Evolutionary conservation across 1,284 basidiomycete species (phyloP).

Genomic region (Austropuccinia psidii): DNA sequence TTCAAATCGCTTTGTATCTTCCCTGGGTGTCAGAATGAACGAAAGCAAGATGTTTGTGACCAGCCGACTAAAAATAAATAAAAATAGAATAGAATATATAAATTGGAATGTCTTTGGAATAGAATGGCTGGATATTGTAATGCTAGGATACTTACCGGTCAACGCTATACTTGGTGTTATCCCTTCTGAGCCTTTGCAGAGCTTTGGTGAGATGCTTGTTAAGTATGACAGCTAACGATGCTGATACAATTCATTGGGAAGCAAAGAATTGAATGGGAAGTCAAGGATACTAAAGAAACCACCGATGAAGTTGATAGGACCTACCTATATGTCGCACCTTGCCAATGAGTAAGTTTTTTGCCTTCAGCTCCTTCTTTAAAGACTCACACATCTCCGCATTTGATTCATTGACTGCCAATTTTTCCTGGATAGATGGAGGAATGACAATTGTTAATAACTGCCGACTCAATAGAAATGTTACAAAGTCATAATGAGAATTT

Average conservation of each 20-base stretch:
- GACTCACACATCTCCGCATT: conserved; percentile 61
- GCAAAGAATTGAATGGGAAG: too few species aligned
- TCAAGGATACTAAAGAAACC: neutral
- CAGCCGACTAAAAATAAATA: conserved; percentile 61
- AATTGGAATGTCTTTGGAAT: too few species aligned
- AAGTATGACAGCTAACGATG: conserved; percentile 79
- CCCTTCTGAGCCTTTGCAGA: conserved; percentile 77
- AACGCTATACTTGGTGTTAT: conserved; percentile 77
- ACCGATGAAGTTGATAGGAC: conserved; percentile 38
- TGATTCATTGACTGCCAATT: conserved; percentile 64
- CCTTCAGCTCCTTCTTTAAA: conserved; percentile 82
- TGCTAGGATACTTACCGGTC: conserved; percentile 57
- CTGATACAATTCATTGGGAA: too few species aligned
- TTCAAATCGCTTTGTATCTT: conserved; percentile 90
- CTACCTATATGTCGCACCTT: conserved; percentile 89
- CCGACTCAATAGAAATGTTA: too few species aligned
- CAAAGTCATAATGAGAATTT: neutral
- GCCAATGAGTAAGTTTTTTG: conserved; percentile 82
- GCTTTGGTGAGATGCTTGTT: conserved; percentile 98
- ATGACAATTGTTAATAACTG: too few species aligned
- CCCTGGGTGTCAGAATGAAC: conserved; percentile 81
- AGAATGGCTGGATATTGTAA: too few species aligned
- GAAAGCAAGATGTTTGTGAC: conserved; percentile 92
- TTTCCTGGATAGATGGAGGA: conserved; percentile 34
- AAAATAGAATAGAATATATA: too few species aligned